Conservation (phyloP, 2,329 filamentous ascomycete genomes). For the Chaetomiaceae sp. region DNA sequence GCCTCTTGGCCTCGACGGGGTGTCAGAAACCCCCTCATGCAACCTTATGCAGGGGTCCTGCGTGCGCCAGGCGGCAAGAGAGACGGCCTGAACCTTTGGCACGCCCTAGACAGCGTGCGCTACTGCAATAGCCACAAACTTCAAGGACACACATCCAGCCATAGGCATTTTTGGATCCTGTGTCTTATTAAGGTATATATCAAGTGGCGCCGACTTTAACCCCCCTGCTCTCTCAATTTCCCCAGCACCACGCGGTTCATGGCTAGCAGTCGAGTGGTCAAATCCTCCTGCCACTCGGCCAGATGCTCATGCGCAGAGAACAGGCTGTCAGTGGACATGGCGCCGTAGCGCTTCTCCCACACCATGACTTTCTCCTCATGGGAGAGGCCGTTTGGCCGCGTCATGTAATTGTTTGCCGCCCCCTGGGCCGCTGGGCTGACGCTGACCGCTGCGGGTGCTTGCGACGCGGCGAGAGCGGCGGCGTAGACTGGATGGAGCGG, state of each 20-base stretch:
- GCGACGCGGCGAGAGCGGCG: not conserved
- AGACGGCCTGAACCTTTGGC: too few species aligned
- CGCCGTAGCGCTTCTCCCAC: conserved; percentile 16
- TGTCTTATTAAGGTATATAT: too few species aligned
- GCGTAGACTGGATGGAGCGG: conserved; percentile 7
- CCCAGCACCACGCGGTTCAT: conserved; percentile 15
- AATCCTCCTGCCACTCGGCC: conserved; percentile 17
- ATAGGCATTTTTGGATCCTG: too few species aligned
- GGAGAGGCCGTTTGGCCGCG: not conserved
- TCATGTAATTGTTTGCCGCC: not conserved
- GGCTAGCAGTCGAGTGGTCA: conserved; percentile 14
- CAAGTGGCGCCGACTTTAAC: too few species aligned
- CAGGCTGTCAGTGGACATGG: conserved; percentile 5
- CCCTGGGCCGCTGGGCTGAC: not conserved
- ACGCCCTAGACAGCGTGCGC: too few species aligned
- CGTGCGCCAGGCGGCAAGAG: too few species aligned
- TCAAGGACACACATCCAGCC: too few species aligned
- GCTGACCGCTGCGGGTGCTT: not conserved
- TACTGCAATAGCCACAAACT: too few species aligned
- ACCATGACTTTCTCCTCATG: not conserved
- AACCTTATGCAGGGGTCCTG: too few species aligned
- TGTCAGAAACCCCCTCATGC: too few species aligned
- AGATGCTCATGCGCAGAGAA: conserved; percentile 11
- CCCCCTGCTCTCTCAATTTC: not conserved
- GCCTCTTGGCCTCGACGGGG: too few species aligned